These are phyloP conservation scores for Trypanosoma melophagium DNA, from an alignment of 208 protist species.

Conservation along the genomic window DNA sequence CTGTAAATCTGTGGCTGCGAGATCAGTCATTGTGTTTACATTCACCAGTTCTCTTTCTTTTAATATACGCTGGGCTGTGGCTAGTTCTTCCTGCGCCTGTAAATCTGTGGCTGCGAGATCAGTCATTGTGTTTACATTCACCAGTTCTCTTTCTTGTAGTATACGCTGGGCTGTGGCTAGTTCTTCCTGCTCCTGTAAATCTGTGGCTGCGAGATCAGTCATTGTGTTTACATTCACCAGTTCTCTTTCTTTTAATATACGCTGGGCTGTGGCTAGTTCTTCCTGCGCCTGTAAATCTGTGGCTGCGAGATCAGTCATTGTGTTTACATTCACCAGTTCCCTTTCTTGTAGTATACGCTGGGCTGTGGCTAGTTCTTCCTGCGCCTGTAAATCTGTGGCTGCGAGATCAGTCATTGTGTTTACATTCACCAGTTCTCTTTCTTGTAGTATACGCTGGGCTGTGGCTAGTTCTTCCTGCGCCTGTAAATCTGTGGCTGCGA, in stretches of 20 bases:
- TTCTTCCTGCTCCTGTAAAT: neutral
- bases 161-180: too few relatives aligned
- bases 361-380: too few relatives aligned
- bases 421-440: too few relatives aligned
- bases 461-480: too few relatives aligned
- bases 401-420: too few relatives aligned
- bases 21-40: neutral
- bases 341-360: neutral
- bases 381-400: too few relatives aligned
- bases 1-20: neutral
- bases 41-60: neutral
- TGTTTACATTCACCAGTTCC: neutral
- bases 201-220: neutral
- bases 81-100: too few relatives aligned
- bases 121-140: neutral
- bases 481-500: too few relatives aligned
- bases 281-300: too few relatives aligned
- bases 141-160: neutral
- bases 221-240: neutral
- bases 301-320: neutral
- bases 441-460: too few relatives aligned
- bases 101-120: neutral
- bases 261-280: too few relatives aligned
- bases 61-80: too few relatives aligned
- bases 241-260: neutral